Base-by-base conservation (phyloP, 768 basidiomycete species). In the Leucocoprinus sp. region DNA sequence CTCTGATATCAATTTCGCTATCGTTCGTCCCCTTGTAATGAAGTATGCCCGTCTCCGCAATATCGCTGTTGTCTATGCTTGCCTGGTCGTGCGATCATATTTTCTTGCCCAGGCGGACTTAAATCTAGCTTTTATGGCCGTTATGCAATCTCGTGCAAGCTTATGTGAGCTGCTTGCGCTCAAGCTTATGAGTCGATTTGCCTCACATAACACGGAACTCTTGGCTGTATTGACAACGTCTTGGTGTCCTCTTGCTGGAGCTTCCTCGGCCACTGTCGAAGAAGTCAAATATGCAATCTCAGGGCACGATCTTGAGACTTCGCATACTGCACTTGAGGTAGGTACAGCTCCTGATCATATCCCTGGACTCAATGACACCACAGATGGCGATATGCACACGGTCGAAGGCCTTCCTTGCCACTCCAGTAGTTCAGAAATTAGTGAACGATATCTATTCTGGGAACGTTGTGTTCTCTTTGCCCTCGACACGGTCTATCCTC, bases 381-480 rank as follows among this genome's bases (percentile, higher is more conserved):
- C 57, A 93, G 87, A 82, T 96, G 75, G 91, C 92, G 2, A 89
- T 98, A 54, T 77, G 84, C 6, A 92, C 90, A 0, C 69, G 80
- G 42, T 76, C 91, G 3, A 97, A 95, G 60, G 69, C 74, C 22
- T 95, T 98, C 56, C 68, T 96, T 8, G 74, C 90, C 1, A 78
- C 84, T 0, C 80, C 90, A 0, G 72, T 96, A 18, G 80, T 90
- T 2, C 93, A 97, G 60, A 80, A 80, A 43, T 82, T 96, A 21
- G 78, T 97, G 27, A 82, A 83, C 53, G 85, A 92, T 43, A 88
- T 99, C 39, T 87, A 93, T 61, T 68, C 76, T 2, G 95, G 86
- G n/a, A 72, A 76, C 5, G 76, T 89, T 26, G 71, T 86, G 12
- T 84, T 84, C 51, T 76, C 81, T 8, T 64, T 75, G 43, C 60